These are phyloP conservation scores for Nymphaea thermarum DNA, from an alignment of 164 flowering plant species.

Conservation along the genomic window DNA sequence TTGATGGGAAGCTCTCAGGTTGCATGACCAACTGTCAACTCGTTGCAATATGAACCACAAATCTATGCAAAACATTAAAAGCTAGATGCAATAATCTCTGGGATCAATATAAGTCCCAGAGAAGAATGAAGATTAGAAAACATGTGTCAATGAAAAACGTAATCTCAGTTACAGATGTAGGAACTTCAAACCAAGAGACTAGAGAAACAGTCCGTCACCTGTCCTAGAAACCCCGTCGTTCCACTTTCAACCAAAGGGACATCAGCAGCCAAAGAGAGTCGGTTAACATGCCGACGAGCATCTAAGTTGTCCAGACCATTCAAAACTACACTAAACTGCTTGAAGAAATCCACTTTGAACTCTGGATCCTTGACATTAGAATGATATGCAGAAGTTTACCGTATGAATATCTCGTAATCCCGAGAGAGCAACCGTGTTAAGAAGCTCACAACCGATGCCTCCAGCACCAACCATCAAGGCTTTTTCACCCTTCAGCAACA, in stretches of 20 bases:
- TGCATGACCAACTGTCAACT: no score
- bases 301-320: slow-evolving; percentile 96
- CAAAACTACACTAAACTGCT: slow-evolving; percentile 82
- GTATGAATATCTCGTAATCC: background rate
- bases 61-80: no score
- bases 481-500: slow-evolving; percentile 50
- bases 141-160: no score
- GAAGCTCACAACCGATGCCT: slow-evolving; percentile 96
- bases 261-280: slow-evolving; percentile 90
- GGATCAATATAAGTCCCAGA: no score
- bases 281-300: slow-evolving; percentile 95
- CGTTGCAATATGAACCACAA: no score
- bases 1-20: no score
- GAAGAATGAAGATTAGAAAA: no score
- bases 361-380: slow-evolving; percentile 82
- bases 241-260: slow-evolving; percentile 97
- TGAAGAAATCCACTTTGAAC: slow-evolving; percentile 89
- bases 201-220: slow-evolving; percentile 30
- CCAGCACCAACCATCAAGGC: slow-evolving; percentile 99
- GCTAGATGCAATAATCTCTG: no score
- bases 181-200: no score
- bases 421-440: slow-evolving; percentile 52
- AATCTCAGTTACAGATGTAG: no score
- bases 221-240: slow-evolving; percentile 96
- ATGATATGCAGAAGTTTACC: slow-evolving; percentile 39